Conservation (phyloP, 345 rosid genomes). For the Eucalyptus virginea region DNA sequence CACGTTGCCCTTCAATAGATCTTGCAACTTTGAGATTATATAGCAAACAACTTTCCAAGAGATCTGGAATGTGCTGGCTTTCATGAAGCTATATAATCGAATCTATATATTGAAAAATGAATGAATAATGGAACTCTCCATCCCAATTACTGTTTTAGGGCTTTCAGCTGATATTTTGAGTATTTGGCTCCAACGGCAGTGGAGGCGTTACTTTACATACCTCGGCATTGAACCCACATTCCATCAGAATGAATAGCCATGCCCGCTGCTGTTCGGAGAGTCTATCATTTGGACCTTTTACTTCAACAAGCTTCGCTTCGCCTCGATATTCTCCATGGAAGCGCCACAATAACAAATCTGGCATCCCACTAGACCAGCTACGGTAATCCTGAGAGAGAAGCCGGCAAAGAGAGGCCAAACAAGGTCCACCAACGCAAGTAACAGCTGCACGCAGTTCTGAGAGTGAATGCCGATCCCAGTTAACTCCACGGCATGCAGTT, state of each 20-base stretch:
- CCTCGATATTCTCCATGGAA: slow-evolving; percentile 67
- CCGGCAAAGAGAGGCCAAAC: slow-evolving; percentile 68
- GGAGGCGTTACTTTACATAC: slow-evolving; percentile 64
- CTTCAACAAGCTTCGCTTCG: slow-evolving; percentile 96
- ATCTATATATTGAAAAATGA: not conserved
- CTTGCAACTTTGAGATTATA: not conserved
- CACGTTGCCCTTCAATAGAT: not conserved
- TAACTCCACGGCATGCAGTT: slow-evolving; percentile 70
- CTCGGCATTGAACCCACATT: slow-evolving; percentile 71
- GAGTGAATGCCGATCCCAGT: slow-evolving; percentile 68
- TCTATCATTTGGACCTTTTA: slow-evolving; percentile 70
- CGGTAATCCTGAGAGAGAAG: slow-evolving; percentile 68
- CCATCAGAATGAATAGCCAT: slow-evolving; percentile 76
- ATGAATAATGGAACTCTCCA: not conserved
- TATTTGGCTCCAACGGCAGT: not conserved
- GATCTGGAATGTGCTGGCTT: not conserved
- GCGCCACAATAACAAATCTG: slow-evolving; percentile 84
- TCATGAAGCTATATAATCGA: not conserved
- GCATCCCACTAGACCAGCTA: slow-evolving; percentile 99
- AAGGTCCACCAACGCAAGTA: slow-evolving; percentile 56
- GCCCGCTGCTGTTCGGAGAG: slow-evolving; percentile 94
- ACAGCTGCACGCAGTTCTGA: slow-evolving; percentile 78
- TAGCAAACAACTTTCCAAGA: not conserved
- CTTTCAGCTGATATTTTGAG: not conserved
- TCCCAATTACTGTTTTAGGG: not conserved